These are phyloP conservation scores for Magnusiomyces sp. DNA, from an alignment of 1,139 yeast genomes.

Conservation along the genomic window DNA sequence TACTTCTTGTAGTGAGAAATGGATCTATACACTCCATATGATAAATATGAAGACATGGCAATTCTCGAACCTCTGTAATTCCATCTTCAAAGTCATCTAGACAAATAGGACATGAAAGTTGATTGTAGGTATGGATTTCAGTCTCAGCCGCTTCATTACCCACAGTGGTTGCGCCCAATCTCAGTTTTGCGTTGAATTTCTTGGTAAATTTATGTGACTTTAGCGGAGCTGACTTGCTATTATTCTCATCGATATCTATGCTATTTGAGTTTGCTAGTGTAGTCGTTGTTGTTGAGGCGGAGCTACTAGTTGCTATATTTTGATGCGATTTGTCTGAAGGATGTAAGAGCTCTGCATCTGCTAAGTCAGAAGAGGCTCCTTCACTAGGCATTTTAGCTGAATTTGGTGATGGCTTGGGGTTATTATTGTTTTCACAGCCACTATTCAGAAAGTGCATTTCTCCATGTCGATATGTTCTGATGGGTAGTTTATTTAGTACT, in stretches of 20 bases:
- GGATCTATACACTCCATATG: constrained; percentile 25
- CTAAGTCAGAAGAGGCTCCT: too few relatives aligned
- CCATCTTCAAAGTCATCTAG: constrained; percentile 22
- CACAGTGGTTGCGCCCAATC: background rate
- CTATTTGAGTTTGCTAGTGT: too few relatives aligned
- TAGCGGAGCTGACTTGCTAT: background rate
- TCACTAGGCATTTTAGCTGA: too few relatives aligned
- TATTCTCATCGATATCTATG: background rate
- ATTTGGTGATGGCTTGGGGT: background rate
- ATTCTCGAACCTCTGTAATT: constrained; percentile 20
- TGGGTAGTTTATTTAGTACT: constrained; percentile 21
- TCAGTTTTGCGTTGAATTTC: constrained; percentile 15
- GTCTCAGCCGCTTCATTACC: background rate
- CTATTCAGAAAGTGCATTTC: constrained; percentile 11
- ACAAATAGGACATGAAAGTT: constrained; percentile 24
- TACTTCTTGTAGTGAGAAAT: constrained; percentile 21
- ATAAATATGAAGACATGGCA: constrained; percentile 25
- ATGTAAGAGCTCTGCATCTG: too few relatives aligned
- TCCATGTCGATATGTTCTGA: constrained; percentile 16
- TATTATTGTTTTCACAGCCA: background rate
- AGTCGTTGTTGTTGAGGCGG: too few relatives aligned
- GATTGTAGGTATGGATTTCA: constrained; percentile 1
- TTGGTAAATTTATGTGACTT: background rate
- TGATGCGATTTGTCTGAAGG: too few relatives aligned
- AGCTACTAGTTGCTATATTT: too few relatives aligned